These are phyloP conservation scores for Camellia japonica DNA, from an alignment of 148 eudicot genomes.

Conservation along the genomic window DNA sequence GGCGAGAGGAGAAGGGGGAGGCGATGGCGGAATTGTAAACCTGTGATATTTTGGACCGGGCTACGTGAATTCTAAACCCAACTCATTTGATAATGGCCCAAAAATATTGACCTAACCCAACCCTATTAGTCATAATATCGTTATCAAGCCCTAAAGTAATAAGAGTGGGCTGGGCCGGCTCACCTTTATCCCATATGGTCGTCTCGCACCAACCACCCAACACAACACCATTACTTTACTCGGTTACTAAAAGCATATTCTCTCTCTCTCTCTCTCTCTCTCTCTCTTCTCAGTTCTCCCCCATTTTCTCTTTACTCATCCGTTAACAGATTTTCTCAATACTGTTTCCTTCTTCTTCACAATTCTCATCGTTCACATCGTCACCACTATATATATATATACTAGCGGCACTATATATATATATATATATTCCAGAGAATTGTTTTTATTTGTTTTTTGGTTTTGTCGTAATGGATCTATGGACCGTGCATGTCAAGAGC, in stretches of 20 bases:
- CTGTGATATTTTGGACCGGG: no score
- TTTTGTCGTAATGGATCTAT: conserved; percentile 53
- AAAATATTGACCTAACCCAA: no score
- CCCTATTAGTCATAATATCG: no score
- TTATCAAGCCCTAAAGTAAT: no score
- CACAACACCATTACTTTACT: background rate
- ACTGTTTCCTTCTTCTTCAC: background rate
- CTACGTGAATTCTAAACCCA: no score
- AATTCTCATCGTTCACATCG: background rate
- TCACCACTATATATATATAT: background rate
- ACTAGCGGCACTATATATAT: background rate
- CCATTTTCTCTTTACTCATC: background rate
- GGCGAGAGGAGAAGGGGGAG: no score
- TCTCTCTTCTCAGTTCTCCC: no score
- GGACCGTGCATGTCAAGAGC: conserved; percentile 62
- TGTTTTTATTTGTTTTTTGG: background rate
- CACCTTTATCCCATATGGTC: no score
- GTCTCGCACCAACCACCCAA: no score
- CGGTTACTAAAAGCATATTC: background rate
- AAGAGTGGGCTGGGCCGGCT: no score
- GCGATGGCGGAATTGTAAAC: no score
- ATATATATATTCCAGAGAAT: background rate
- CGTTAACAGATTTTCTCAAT: conserved; percentile 1
- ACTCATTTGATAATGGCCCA: no score
- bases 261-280: conserved; percentile 9